Evolutionary conservation across 2,329 filamentous ascomycete species (phyloP).

Genomic region (Cercospora sesami): DNA sequence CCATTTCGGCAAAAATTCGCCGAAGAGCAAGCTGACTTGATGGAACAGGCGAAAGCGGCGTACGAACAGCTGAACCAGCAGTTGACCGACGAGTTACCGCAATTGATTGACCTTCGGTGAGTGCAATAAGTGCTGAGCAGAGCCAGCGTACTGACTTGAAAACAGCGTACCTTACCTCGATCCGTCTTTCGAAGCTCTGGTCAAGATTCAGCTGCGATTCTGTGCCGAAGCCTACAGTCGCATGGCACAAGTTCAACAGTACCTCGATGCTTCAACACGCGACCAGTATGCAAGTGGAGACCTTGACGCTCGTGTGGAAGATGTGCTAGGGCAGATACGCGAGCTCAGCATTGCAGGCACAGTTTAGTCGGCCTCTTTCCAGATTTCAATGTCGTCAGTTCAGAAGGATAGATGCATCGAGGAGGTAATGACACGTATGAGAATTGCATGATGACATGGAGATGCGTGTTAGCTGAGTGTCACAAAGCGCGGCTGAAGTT

Average conservation of each 20-base stretch:
- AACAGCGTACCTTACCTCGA: conserved; percentile 83
- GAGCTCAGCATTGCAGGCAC: conserved; percentile 88
- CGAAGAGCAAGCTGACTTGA: conserved; percentile 35
- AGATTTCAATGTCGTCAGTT: background rate
- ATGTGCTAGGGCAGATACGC: conserved; percentile 94
- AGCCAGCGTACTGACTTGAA: conserved; percentile 7
- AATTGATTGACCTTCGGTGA: conserved; percentile 85
- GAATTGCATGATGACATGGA: background rate
- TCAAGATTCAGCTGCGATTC: conserved; percentile 97
- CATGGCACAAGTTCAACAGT: conserved; percentile 99
- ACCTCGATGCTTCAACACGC: conserved; percentile 84
- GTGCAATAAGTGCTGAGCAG: background rate
- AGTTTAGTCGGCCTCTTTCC: conserved; percentile 45
- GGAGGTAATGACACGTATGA: background rate
- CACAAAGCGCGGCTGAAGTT: background rate
- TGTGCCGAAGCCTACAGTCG: conserved; percentile 96
- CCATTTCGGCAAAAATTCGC: conserved; percentile 34
- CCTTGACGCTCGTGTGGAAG: conserved; percentile 85
- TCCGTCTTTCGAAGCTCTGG: conserved; percentile 93
- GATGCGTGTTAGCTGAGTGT: too few relatives aligned
- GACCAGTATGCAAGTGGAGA: conserved; percentile 95
- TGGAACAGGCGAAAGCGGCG: conserved; percentile 66
- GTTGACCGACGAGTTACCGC: conserved; percentile 85
- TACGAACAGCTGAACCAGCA: conserved; percentile 99
- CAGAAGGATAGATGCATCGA: background rate